Evolutionary conservation across 1,139 yeast species (phyloP), one percentile per base, ranked within the genome.

Genomic region (Scheffersomyces cryptocercus): DNA sequence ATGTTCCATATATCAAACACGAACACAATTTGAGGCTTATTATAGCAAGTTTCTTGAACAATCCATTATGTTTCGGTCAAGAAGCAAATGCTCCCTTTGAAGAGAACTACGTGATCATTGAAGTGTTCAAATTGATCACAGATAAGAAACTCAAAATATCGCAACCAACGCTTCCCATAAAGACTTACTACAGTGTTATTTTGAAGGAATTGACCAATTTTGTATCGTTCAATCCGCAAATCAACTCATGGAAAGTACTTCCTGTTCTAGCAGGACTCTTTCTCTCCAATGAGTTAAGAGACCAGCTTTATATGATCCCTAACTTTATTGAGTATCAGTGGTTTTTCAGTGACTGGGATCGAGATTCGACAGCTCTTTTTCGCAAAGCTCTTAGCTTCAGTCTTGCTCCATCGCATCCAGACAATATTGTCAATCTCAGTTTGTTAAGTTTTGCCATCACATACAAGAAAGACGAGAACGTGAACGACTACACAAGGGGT

Each of bases 1-100:
- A 82, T 55, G 62, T 84, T 32, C 90, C 93, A 1, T 76, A 72
- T 33, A 67, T 86, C 36, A 83, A 82, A 55, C 76, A 78, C 43
- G 81, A 76, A 43, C 72, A 70, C 44, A 85, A 86, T 55, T 62
- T 86, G 29, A 64, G 75, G 33, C 56, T 84, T 4, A 58, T 85
- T 4, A 58, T 83, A 3, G 66, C 74, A 13, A 76, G 79, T 41
- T 71, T 84, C 39, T 61, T 83, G 41, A 65, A 68, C 49, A 78
- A 77, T 41, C 75, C 79, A 0, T 51, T 68, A 0, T 69, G 81
- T 40, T 80, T 80, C 54, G 63, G 63, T 42, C 54, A 36, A 16
- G 49, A 35, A 3, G 75, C 68, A 16, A 73, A 70, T 0, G 62
- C 76, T 1, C 53, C 67, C 2, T 69, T 68, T 44, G 67, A 65